Conservation (phyloP, 176 grass and related monocot genomes). For the Eleusine coracana region DNA sequence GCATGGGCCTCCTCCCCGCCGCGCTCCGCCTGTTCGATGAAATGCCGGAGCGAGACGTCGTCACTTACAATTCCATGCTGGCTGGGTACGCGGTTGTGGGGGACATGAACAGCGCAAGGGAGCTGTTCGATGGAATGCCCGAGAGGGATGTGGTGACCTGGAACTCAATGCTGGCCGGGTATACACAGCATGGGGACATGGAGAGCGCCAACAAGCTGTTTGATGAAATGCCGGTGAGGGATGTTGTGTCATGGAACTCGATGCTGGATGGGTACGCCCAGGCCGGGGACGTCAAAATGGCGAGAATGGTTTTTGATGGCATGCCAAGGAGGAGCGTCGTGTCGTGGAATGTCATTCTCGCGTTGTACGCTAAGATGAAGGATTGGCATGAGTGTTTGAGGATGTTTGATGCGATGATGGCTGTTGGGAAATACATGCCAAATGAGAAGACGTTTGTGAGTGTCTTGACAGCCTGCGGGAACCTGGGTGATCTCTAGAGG, state of each 20-base stretch:
- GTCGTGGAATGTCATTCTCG: conserved; percentile 66
- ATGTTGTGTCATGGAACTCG: conserved; percentile 68
- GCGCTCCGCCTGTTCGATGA: conserved; percentile 55
- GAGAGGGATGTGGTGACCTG: conserved; percentile 33
- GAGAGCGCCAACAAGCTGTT: conserved; percentile 44
- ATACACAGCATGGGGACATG: not conserved
- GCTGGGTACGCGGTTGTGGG: conserved; percentile 33
- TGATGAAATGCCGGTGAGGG: conserved; percentile 47
- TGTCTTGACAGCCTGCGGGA: conserved; percentile 51
- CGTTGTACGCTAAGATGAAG: conserved; percentile 50
- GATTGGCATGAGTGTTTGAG: conserved; percentile 61
- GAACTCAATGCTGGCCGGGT: conserved; percentile 43
- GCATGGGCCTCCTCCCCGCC: conserved; percentile 32
- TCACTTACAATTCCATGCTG: conserved; percentile 67
- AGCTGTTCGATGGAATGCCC: conserved; percentile 47
- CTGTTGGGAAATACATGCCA: conserved; percentile 9
- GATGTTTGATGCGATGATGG: conserved; percentile 58
- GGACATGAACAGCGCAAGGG: conserved; percentile 45
- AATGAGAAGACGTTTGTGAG: conserved; percentile 68
- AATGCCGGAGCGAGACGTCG: conserved; percentile 52
- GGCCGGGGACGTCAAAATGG: not conserved
- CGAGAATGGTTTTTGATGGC: conserved; percentile 45
- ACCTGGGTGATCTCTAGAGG: conserved; percentile 59
- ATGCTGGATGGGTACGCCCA: conserved; percentile 58
- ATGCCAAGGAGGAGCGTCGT: conserved; percentile 51